phyloP scores from a whole-genome alignment of 2,329 filamentous ascomycete species.

The Clonostachys solani region DNA sequence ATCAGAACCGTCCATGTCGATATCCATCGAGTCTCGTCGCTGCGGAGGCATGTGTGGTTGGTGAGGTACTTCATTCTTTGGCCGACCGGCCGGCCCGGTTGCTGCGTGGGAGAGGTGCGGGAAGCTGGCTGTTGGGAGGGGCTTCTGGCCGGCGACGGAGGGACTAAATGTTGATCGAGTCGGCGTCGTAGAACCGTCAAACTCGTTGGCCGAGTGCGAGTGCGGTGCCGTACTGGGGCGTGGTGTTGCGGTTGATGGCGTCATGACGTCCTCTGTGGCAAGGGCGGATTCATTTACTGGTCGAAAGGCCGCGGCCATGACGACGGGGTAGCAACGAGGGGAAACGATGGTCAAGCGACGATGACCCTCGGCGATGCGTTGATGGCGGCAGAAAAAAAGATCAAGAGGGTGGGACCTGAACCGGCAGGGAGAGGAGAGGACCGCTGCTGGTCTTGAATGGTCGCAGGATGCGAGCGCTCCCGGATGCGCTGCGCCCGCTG shows the following conservation, averaged over 20 bases:
- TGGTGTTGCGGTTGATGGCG: slow-evolving; percentile 25
- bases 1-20: slow-evolving; percentile 75
- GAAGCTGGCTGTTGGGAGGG: slow-evolving; percentile 48
- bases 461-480: neutral
- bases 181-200: slow-evolving; percentile 54
- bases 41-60: slow-evolving; percentile 45
- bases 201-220: slow-evolving; percentile 1
- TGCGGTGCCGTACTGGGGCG: slow-evolving; percentile 29
- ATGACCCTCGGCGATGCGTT: neutral
- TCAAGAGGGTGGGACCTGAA: too few species aligned
- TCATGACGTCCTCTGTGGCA: slow-evolving; percentile 23
- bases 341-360: neutral
- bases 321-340: slow-evolving; percentile 2
- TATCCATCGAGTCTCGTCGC: slow-evolving; percentile 56
- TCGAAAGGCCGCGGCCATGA: slow-evolving; percentile 44
- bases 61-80: slow-evolving; percentile 38
- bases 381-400: too few species aligned
- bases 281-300: slow-evolving; percentile 30
- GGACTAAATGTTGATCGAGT: slow-evolving; percentile 52
- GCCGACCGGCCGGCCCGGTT: slow-evolving; percentile 38
- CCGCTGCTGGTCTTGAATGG: neutral
- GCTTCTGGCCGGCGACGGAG: slow-evolving; percentile 42
- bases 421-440: neutral
- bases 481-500: neutral
- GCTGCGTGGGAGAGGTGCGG: slow-evolving; percentile 32